Evolutionary conservation across 2,329 filamentous ascomycete genomes (phyloP), one percentile per base, ranked within the genome.

Genomic region (Tolypocladium paradoxum): DNA sequence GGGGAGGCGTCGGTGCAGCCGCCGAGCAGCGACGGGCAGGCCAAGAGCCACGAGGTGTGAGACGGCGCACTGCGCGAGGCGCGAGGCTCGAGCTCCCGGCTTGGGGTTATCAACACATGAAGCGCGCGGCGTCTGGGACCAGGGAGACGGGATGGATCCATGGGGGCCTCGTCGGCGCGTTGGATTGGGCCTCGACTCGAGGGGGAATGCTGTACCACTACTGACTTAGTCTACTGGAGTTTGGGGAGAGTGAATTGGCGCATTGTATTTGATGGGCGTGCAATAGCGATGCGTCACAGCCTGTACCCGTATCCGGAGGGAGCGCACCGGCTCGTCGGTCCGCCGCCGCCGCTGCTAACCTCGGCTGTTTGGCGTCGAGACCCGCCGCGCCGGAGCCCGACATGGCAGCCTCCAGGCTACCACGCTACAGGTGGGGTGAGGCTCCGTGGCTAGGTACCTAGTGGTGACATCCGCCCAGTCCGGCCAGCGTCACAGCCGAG

Each of bases 11-110:
- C 69, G 9, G 72, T 81, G 51, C 77, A 79, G 60, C 79, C 81
- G 16, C 69, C 81, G 52, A 80, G 79, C 62, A 75, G 70, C 31
- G 73, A 77, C 53, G 77, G 77, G 5, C 74, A 75, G 53, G 70
- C 81, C 57, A 84, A 83, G 69, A 81, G 72, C 60, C 79, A 76
- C 57, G 79, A 83, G 63, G 74, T 76, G 53, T 82, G 70, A 50
- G 40, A n/a, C n/a, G n/a, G n/a, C n/a, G n/a, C n/a, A n/a, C n/a
- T n/a, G 40, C 40, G 18, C 6, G 8, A 43, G 14, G 6, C 9
- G 11, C 14, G 37, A 20, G 12, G 18, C 36, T 18, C 36, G 36
- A n/a, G n/a, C n/a, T n/a, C n/a, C n/a, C n/a, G n/a, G n/a, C n/a
- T n/a, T n/a, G n/a, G n/a, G n/a, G n/a, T n/a, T n/a, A n/a, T n/a